Evolutionary conservation across 176 grass and related monocot species (phyloP).

Genomic region (Aegilops longissima): DNA sequence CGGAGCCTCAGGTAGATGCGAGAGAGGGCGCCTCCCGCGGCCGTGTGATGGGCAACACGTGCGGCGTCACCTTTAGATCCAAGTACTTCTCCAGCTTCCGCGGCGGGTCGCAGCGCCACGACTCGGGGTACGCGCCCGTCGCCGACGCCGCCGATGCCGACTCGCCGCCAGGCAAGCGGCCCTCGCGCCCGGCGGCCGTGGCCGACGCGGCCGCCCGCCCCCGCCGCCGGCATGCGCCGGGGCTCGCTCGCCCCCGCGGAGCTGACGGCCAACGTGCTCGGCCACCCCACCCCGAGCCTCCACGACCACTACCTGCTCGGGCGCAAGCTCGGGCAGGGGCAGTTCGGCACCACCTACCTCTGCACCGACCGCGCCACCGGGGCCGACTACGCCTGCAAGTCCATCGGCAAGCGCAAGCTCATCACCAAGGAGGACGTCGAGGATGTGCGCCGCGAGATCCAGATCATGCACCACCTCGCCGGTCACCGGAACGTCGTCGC

Average conservation of each 20-base stretch:
- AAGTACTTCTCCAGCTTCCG: constrained; percentile 65
- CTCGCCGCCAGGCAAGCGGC: constrained; percentile 8
- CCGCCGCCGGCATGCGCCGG: constrained; percentile 43
- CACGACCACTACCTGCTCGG: constrained; percentile 78
- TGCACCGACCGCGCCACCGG: constrained; percentile 82
- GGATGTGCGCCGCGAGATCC: constrained; percentile 99
- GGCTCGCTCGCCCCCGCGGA: constrained; percentile 45
- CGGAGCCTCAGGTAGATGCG: constrained; percentile 13
- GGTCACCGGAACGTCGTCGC: constrained; percentile 85
- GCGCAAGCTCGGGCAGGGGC: constrained; percentile 87
- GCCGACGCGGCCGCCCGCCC: constrained; percentile 26
- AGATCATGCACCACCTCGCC: constrained; percentile 98
- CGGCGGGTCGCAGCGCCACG: constrained; percentile 43
- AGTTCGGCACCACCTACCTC: constrained; percentile 93
- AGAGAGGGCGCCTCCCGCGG: constrained; percentile 21
- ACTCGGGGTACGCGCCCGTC: constrained; percentile 40
- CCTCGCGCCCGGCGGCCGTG: constrained; percentile 16
- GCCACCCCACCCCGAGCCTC: constrained; percentile 71
- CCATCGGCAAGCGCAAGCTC: constrained; percentile 92
- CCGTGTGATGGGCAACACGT: constrained; percentile 57
- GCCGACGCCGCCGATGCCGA: constrained; percentile 7
- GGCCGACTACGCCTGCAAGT: constrained; percentile 78
- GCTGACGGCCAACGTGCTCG: constrained; percentile 67
- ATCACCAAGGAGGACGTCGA: constrained; percentile 89
- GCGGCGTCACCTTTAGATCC: constrained; percentile 61